Evolutionary conservation across 2,329 filamentous ascomycete species (phyloP), one percentile per base, ranked within the genome.

Genomic region (Ramichloridium luteum): DNA sequence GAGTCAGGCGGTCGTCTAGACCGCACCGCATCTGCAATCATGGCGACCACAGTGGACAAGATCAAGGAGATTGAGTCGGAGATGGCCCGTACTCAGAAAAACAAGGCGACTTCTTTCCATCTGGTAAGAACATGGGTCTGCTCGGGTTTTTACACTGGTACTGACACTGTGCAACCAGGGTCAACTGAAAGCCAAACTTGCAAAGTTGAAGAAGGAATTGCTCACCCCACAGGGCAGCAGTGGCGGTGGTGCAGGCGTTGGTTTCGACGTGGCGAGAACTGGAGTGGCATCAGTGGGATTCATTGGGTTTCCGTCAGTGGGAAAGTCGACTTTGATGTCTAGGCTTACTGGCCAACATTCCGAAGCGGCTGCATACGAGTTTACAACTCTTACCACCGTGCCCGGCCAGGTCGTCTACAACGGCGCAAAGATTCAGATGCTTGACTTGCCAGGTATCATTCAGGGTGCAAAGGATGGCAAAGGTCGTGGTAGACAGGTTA

Each of bases 41-140:
- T 96, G 90, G 71, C 88, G 70, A 96, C 88, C 39, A 96, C 88
- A 25, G 85, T 94, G 58, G 88, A 96, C 53, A 96, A 96, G 80
- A 94, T 96, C 71, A 93, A 93, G 63, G 82, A 88, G 53, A 82
- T 94, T 61, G 88, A 94, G 80, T 64, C 79, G 67, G 88, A 94
- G 78, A 94, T 94, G 88, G 83, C 85, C 67, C 74, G 74, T 64
- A 94, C 86, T 54, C 86, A 96, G 61, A 94, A 94, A 67, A 94
- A 94, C 63, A 94, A 94, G 67, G 81, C 80, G 32, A 93, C 13
- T 12, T 13, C 27, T 11, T n/a, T n/a, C n/a, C n/a, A n/a, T n/a
- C n/a, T n/a, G n/a, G n/a, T n/a, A n/a, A n/a, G n/a, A n/a, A n/a
- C n/a, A n/a, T n/a, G n/a, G n/a, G n/a, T n/a, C n/a, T n/a, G 41